These are phyloP conservation scores for Aspergillus ostianus DNA, from an alignment of 495 filamentous ascomycete species.

Conservation along the genomic window DNA sequence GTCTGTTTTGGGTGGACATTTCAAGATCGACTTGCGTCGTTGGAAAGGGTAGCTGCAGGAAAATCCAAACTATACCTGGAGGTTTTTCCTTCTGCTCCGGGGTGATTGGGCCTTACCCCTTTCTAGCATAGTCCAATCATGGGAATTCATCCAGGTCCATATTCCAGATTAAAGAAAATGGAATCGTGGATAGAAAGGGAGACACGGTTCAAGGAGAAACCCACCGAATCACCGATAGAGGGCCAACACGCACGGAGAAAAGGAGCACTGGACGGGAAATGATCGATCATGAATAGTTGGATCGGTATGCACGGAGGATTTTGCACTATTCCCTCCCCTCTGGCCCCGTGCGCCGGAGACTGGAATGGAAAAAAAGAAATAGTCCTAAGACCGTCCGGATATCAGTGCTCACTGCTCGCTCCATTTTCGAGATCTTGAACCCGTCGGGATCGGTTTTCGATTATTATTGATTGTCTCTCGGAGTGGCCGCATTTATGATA, in stretches of 20 bases:
- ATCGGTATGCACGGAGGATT: conserved; percentile 20
- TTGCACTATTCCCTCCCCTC: conserved; percentile 17
- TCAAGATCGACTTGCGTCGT: not conserved
- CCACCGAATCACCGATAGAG: conserved; percentile 12
- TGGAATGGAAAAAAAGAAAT: conserved; percentile 9
- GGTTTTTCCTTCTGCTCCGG: not conserved
- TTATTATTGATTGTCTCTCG: not conserved
- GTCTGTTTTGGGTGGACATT: not conserved
- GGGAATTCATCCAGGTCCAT: not conserved
- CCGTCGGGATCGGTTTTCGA: not conserved
- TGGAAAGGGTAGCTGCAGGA: not conserved
- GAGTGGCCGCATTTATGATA: too few species aligned
- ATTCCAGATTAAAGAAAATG: not conserved
- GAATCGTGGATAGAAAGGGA: not conserved
- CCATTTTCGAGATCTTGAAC: not conserved
- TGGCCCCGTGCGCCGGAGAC: conserved; percentile 19
- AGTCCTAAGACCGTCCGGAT: not conserved
- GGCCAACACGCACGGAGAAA: conserved; percentile 9
- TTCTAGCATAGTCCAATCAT: not conserved
- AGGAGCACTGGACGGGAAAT: conserved; percentile 13
- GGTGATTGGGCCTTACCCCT: not conserved
- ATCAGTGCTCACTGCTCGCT: not conserved
- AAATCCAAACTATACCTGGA: not conserved
- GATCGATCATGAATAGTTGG: conserved; percentile 22
- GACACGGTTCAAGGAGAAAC: conserved; percentile 8